These are phyloP conservation scores for Capsicum rhomboideum DNA, from an alignment of 257 asterid genomes.

Conservation along the genomic window DNA sequence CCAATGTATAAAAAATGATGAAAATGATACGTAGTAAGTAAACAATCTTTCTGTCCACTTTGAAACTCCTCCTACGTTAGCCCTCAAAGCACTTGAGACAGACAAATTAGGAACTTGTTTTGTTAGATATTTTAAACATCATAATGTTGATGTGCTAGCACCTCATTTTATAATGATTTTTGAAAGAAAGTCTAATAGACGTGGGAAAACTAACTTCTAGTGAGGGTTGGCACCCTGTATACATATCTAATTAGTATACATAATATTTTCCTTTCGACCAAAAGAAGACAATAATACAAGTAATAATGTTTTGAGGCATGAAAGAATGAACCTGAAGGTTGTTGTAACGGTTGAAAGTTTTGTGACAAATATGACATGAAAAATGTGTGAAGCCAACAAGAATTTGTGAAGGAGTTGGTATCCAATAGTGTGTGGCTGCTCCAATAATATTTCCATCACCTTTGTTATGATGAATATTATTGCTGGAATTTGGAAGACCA, in stretches of 20 bases:
- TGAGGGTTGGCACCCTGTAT: no score
- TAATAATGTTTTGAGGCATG: background rate
- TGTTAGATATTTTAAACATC: background rate
- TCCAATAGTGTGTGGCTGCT: slow-evolving; percentile 37
- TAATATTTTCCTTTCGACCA: background rate
- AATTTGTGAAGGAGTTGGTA: slow-evolving; percentile 59
- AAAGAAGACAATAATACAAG: background rate
- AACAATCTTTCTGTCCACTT: background rate
- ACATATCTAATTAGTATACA: no score
- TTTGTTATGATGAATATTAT: background rate
- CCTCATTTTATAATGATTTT: background rate
- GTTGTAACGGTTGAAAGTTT: slow-evolving; percentile 69
- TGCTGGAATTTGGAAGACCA: slow-evolving; percentile 42
- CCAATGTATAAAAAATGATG: background rate
- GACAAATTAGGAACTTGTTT: background rate
- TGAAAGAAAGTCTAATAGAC: no score
- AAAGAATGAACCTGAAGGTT: slow-evolving; percentile 54
- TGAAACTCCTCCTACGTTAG: background rate
- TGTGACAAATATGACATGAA: slow-evolving; percentile 62
- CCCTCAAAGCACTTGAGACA: background rate
- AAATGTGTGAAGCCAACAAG: slow-evolving; percentile 64
- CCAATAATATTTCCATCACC: background rate
- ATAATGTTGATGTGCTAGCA: background rate
- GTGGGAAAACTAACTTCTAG: no score
- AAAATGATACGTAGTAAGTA: background rate